phyloP scores from a whole-genome alignment of 2,329 filamentous ascomycete genomes.

The Cercospora sp. region DNA sequence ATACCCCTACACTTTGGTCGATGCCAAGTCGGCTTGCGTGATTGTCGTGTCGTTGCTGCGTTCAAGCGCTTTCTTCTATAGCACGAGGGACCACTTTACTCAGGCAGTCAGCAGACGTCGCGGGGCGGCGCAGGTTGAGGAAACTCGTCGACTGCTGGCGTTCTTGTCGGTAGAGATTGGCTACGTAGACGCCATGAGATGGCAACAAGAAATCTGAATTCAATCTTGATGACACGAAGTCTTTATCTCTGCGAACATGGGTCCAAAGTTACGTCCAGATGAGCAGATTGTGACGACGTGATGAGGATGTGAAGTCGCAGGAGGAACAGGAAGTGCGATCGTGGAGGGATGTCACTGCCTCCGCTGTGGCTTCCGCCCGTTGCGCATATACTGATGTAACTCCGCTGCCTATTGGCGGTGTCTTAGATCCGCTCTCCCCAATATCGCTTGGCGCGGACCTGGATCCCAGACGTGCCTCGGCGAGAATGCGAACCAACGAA shows the following conservation, averaged over 20 bases:
- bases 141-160: background rate
- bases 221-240: background rate
- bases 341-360: background rate
- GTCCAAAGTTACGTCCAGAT: background rate
- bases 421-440: background rate
- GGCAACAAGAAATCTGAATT: conserved; percentile 3
- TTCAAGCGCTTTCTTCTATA: conserved; percentile 17
- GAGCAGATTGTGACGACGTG: background rate
- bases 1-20: conserved; percentile 17
- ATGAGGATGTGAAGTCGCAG: background rate
- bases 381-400: background rate
- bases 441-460: conserved; percentile 6
- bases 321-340: background rate
- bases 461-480: conserved; percentile 1
- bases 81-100: background rate
- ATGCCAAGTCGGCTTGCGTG: conserved; percentile 4
- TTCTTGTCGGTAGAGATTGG: conserved; percentile 4
- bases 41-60: conserved; percentile 14
- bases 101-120: background rate
- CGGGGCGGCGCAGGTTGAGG: background rate
- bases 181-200: conserved; percentile 10
- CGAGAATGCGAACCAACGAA: background rate
- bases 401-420: background rate
- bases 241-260: background rate
- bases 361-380: background rate